Percentiles rank a stretch among this genome's conserved stretches.
Evolutionary conservation across 1,284 basidiomycete species (phyloP).

Genomic region (Anthracocystis setariae): DNA sequence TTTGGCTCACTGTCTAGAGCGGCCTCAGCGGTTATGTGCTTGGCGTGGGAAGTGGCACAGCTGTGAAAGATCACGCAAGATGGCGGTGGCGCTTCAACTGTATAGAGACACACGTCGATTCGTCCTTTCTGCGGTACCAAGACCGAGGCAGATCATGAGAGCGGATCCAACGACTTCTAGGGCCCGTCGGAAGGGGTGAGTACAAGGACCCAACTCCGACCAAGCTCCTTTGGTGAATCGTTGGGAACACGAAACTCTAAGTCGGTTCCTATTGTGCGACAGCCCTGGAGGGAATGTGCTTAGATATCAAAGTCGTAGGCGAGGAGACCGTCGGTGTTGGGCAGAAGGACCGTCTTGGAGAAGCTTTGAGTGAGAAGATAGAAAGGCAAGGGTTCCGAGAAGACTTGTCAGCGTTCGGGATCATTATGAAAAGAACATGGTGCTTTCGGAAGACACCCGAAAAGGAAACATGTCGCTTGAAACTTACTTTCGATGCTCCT

Average conservation of each 20-base stretch:
- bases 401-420: neutral
- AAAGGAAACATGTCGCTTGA: neutral
- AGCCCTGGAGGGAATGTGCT: neutral
- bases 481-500: constrained; percentile 63
- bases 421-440: neutral
- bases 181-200: neutral
- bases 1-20: neutral
- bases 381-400: neutral
- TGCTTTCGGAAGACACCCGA: constrained; percentile 9
- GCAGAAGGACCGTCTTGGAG: constrained; percentile 54
- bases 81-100: neutral
- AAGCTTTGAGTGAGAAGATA: constrained; percentile 35
- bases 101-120: neutral
- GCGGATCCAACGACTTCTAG: neutral
- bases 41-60: constrained; percentile 9
- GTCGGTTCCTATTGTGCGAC: neutral
- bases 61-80: neutral
- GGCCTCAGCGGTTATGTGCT: constrained; percentile 3
- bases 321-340: constrained; percentile 56
- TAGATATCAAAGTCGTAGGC: constrained; percentile 62
- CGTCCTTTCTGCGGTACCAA: neutral
- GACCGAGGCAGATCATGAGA: neutral
- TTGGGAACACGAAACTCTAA: neutral
- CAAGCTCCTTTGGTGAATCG: neutral
- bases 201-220: neutral